phyloP scores from a whole-genome alignment of 2,329 filamentous ascomycete species.

The Penicillium crustosum region DNA sequence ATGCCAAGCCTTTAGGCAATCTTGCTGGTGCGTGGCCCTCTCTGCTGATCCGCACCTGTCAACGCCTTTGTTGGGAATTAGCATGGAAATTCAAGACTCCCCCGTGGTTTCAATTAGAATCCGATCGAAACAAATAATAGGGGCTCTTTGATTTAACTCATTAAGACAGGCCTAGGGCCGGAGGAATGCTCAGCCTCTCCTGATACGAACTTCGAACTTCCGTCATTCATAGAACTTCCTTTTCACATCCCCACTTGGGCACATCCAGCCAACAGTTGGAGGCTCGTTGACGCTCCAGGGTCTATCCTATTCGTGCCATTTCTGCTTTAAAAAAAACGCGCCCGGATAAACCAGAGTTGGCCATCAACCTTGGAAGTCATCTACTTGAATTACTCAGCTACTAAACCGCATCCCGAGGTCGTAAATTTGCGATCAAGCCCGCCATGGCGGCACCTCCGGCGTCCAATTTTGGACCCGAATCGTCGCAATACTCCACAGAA shows the following conservation, averaged over 20 bases:
- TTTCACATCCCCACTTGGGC: conserved; percentile 8
- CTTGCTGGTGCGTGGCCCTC: conserved; percentile 16
- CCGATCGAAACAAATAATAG: conserved; percentile 10
- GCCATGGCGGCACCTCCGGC: conserved; percentile 21
- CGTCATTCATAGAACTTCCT: conserved; percentile 18
- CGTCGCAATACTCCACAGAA: conserved; percentile 32
- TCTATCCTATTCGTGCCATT: not conserved
- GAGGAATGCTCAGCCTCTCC: conserved; percentile 9
- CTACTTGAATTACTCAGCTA: conserved; percentile 14
- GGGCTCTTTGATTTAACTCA: not conserved
- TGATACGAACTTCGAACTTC: conserved; percentile 10
- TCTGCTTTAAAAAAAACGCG: not conserved
- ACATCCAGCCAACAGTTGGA: conserved; percentile 5
- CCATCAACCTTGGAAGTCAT: conserved; percentile 8
- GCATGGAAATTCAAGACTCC: not conserved
- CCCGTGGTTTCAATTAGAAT: conserved; percentile 11
- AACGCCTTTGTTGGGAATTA: not conserved
- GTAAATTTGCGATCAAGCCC: conserved; percentile 5
- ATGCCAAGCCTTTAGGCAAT: conserved; percentile 27
- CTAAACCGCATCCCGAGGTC: not conserved
- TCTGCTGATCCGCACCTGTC: conserved; percentile 16
- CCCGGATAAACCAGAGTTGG: conserved; percentile 10
- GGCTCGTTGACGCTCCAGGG: conserved; percentile 6
- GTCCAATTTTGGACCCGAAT: conserved; percentile 16
- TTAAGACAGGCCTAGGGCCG: not conserved